Percentiles rank a stretch among this genome's conserved stretches.
These are phyloP conservation scores for Stemphylium lycopersici DNA, from an alignment of 2,329 filamentous ascomycete genomes.

Conservation along the genomic window DNA sequence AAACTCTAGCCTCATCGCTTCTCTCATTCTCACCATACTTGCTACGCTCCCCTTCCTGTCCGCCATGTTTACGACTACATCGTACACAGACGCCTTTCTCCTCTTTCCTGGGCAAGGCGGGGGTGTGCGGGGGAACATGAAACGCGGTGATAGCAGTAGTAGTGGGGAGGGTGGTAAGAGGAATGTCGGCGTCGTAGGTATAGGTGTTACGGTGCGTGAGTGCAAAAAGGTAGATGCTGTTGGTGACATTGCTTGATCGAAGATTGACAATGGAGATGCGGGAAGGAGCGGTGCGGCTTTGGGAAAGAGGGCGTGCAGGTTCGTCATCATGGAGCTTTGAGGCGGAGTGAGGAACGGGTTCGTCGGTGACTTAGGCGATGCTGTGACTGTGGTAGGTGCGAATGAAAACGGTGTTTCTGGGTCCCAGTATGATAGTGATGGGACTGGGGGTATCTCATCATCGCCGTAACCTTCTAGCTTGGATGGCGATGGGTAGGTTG, in stretches of 20 bases:
- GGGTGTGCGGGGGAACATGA: conserved; percentile 20
- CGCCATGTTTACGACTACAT: not conserved
- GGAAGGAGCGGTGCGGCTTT: conserved; percentile 21
- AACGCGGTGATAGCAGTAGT: conserved; percentile 16
- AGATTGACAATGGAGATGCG: conserved; percentile 26
- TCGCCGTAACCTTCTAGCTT: not conserved
- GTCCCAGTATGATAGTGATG: conserved; percentile 25
- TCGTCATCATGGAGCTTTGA: not conserved
- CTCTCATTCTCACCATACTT: conserved; percentile 2
- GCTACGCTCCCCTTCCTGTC: conserved; percentile 2
- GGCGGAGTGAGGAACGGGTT: conserved; percentile 27
- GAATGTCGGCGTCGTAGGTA: not conserved
- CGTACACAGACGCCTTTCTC: not conserved
- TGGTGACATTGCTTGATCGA: conserved; percentile 14
- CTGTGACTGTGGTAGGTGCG: not conserved
- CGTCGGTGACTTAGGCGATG: conserved; percentile 9
- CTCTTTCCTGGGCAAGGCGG: conserved; percentile 2
- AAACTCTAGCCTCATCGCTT: conserved; percentile 11
- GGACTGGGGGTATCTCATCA: conserved; percentile 12
- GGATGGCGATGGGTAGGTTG: conserved; percentile 14
- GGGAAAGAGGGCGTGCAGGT: not conserved
- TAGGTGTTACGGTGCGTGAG: not conserved
- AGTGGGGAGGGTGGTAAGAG: not conserved
- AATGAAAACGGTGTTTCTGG: conserved; percentile 22
- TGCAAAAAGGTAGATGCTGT: conserved; percentile 11